Evolutionary conservation across 2,329 filamentous ascomycete species (phyloP).

Genomic region (Diaporthe capsici): DNA sequence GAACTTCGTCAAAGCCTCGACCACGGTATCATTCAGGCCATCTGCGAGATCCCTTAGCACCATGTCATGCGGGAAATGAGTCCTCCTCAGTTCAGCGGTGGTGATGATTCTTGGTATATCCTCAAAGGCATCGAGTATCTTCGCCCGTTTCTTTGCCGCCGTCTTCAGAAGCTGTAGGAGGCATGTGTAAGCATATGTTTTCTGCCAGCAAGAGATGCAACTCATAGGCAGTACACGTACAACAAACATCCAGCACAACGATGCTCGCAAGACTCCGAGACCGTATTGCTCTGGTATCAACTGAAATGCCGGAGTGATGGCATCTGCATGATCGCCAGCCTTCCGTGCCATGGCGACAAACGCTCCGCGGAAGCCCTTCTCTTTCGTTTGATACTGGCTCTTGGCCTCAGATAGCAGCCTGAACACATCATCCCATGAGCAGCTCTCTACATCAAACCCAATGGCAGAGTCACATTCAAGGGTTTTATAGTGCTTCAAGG

Average conservation of each 20-base stretch:
- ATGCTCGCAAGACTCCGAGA: background rate
- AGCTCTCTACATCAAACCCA: background rate
- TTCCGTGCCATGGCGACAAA: background rate
- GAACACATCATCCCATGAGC: slow-evolving; percentile 3
- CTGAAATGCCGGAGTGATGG: background rate
- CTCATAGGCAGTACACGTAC: background rate
- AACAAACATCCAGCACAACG: slow-evolving; percentile 8
- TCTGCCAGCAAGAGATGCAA: background rate
- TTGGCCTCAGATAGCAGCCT: background rate
- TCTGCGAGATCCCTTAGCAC: background rate
- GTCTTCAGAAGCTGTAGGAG: background rate
- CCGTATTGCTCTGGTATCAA: background rate
- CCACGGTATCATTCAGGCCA: background rate
- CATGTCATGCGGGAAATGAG: slow-evolving; percentile 7
- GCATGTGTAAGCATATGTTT: background rate
- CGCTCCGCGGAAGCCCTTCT: slow-evolving; percentile 7
- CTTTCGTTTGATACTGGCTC: slow-evolving; percentile 12
- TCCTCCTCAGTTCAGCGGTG: background rate
- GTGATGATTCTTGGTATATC: slow-evolving; percentile 9
- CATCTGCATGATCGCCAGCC: slow-evolving; percentile 12
- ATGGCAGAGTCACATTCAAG: background rate
- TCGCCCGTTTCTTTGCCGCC: background rate
- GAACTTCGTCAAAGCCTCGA: slow-evolving; percentile 8
- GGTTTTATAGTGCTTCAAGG: background rate
- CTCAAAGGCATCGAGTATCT: slow-evolving; percentile 2